phyloP scores from a whole-genome alignment of 139 green algal species.

The Asterochloris erici region DNA sequence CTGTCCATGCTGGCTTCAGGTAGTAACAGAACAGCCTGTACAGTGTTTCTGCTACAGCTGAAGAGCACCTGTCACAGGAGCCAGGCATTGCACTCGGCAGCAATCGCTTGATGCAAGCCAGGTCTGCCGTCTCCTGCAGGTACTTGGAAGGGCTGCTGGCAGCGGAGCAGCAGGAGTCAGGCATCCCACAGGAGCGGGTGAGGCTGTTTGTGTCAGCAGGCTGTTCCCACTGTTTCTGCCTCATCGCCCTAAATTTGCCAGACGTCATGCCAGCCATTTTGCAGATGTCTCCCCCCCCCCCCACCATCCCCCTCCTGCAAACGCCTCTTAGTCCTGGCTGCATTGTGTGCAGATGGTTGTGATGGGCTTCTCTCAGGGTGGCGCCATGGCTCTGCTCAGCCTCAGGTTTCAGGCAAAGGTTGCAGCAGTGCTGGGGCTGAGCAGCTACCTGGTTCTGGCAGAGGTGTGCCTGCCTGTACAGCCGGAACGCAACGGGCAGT shows the following conservation, averaged over 20 bases:
- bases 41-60: no score
- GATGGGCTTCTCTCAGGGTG: slow-evolving; percentile 77
- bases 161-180: slow-evolving; percentile 5
- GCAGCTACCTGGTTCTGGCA: slow-evolving; percentile 59
- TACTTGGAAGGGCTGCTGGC: background rate
- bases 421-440: slow-evolving; percentile 58
- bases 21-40: background rate
- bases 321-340: slow-evolving; percentile 1
- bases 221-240: no score
- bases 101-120: background rate
- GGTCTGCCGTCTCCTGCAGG: background rate
- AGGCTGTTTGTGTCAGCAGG: no score
- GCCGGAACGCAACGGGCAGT: no score
- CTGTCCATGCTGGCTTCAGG: background rate
- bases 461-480: slow-evolving; percentile 5
- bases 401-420: slow-evolving; percentile 55
- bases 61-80: background rate
- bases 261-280: no score
- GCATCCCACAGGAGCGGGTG: background rate
- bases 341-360: slow-evolving; percentile 53
- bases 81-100: background rate
- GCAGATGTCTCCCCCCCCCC: no score
- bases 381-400: slow-evolving; percentile 60
- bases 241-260: no score
- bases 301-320: background rate